Evolutionary conservation across 495 filamentous ascomycete genomes (phyloP), one percentile per base, ranked within the genome.

Genomic region (Penicillium maclennaniae): DNA sequence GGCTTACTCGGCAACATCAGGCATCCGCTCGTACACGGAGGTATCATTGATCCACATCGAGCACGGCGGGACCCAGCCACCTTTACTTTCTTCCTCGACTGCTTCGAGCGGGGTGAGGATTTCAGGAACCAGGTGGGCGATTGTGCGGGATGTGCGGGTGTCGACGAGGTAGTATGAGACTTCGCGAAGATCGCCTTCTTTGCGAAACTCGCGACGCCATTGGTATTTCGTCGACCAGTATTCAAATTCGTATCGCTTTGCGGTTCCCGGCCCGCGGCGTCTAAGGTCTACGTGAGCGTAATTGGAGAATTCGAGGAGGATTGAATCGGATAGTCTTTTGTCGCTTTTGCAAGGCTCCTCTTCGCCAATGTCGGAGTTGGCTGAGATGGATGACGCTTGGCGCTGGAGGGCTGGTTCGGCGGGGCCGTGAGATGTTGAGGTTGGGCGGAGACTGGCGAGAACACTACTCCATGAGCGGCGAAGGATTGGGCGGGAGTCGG

Each of bases 1-100:
- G 19, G 88, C 91, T 89, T 84, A 97, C 92, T 98, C 93, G 56
- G 89, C 88, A 68, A 92, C 81, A 66, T 97, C 93, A 52, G 84
- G 85, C 63, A 80, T 71, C 54, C 79, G 81, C 40, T 83, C 76
- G 54, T 89, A 72, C 43, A 91, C 72, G 17, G 74, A 75, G 36
- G 81, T 63, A 69, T 96, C 91, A 51, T 79, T 87, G 54, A 98
- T 89, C 81, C 86, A 88, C 83, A 98, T 83, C 51, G 86, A 86
- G 61, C 86, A 93, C 25, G 91, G 92, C 43, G 91, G 90, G 28
- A 98, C 77, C 89, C 93, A 97, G 39, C 90, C 92, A 44, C 92
- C 93, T 49, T 87, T 87, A 21, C 72, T 76, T 55, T 85, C 79
- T 59, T 96, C 91, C 54, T 86, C 87, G n/a, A 72, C 66, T 9